Evolutionary conservation across 345 rosid genomes (phyloP), one percentile per base, ranked within the genome.

Genomic region (Syzygium jambos): DNA sequence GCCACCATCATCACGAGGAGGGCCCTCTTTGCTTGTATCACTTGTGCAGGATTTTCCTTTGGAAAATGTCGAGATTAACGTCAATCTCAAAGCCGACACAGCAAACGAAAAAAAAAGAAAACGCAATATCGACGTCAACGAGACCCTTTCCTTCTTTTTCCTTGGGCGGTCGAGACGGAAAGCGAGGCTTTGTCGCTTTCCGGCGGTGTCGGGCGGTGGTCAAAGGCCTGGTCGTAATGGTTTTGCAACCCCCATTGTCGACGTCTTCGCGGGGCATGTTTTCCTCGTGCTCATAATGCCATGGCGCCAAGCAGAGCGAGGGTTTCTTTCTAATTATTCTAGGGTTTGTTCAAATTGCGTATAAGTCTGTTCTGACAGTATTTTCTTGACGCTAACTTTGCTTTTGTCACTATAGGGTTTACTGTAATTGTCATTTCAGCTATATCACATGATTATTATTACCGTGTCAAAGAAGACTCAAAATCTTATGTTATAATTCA

Each of bases 161-260:
- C 41, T 87, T 87, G 88, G 88, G 86, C 88, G 88, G 88, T 63
- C 86, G 88, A 61, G 86, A 13, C 61, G 52, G 88, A 87, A 87
- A 87, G 85, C 80, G 88, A 86, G 85, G n/a, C 38, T 19, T 51
- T 86, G 68, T 86, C 52, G 8, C 51, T 34, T 68, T 86, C 19
- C 52, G 34, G 80, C 65, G 84, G 52, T 16, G 65, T 87, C 86
- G 88, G 86, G 65, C 85, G 78, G 43, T 87, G n/a, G 88, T 87
- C 88, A 87, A 87, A 73, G 49, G 80, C 25, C 49, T 34, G 49
- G 80, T 10, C 14, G 6, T 34, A 0, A 22, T 73, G 80, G 80
- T 49, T 4, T 19, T 38, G 25, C 21, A 2, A 11, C 11, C 49
- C 49, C 49, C 49, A 73, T 19, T 19, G 80, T 34, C 49, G 25